Evolutionary conservation across 345 rosid genomes (phyloP), one percentile per base, ranked within the genome.

Genomic region (Sonneratia alba): DNA sequence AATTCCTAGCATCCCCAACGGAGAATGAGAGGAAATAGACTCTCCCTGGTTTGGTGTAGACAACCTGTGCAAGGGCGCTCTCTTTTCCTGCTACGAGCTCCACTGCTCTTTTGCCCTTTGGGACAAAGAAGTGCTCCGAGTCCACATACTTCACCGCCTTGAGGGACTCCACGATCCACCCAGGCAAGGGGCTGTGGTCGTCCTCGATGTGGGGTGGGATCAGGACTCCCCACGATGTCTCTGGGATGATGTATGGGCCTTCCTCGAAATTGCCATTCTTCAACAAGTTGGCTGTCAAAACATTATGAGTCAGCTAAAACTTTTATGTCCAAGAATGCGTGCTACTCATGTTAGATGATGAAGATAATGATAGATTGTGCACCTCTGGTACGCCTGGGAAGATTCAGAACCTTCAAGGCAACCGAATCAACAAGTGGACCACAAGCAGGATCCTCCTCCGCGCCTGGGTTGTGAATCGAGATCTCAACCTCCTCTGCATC

Each of bases 121-220:
- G 93, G 65, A 89, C 88, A 4, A 75, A 21, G 66, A 83, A 88
- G 71, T 92, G 96, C 1, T 77, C 83, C 0, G 74, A 77, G 79
- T 92, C 92, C 0, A 92, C 79, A 76, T 87, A 88, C 75, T 88
- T 89, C 1, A 87, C 89, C 27, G 93, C 96, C 72, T 89, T 92
- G 32, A 89, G 96, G 43, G 97, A 89, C 71, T 89, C 96, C 14
- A 87, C 70, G 13, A 86, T 87, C 96, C 97, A 92, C n/a, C 96
- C 92, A 3, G 89, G 91, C 55, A 89, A 71, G 1, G 97, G 87
- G 67, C 85, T 77, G 72, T 90, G 89, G 4, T 83, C 83, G 36
- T 92, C 97, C 61, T 89, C 92, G 15, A 85, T 79, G 66, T 79
- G 79, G 68, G 97, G 87, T 43, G 97, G 93, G 68, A 92, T 78